phyloP scores from a whole-genome alignment of 257 asterid species.

The Ajuga chamaepitys region DNA sequence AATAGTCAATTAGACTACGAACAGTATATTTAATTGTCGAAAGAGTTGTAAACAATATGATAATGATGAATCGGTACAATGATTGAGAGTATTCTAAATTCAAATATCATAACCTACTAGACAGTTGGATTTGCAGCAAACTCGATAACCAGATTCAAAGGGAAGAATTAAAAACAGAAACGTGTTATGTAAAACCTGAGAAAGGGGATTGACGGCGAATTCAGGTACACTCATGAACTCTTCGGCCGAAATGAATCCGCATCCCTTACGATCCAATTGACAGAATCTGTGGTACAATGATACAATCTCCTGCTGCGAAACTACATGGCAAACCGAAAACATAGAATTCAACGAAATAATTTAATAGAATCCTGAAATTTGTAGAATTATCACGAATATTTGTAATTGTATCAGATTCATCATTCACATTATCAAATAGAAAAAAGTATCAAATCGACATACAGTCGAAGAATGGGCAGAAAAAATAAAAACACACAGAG shows the following conservation, averaged over 20 bases:
- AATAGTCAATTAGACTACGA: background rate
- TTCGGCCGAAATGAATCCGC: constrained; percentile 40
- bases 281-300: constrained; percentile 43
- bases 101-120: background rate
- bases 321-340: constrained; percentile 4
- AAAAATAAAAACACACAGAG: background rate
- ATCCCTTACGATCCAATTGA: constrained; percentile 43
- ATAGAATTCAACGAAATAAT: background rate
- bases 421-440: background rate
- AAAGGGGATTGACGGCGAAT: constrained; percentile 52
- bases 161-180: background rate
- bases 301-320: constrained; percentile 49
- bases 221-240: constrained; percentile 54
- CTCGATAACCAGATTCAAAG: background rate
- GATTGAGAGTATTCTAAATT: background rate
- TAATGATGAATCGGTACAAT: background rate
- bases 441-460: background rate
- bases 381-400: background rate
- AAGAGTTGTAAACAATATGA: background rate
- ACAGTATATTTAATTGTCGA: background rate
- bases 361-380: background rate
- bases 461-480: background rate
- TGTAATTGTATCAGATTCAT: background rate
- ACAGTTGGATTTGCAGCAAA: background rate
- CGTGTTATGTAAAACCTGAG: constrained; percentile 26